Conservation (phyloP, 2,329 filamentous ascomycete genomes). For the Trichophyton schoenleinii region DNA sequence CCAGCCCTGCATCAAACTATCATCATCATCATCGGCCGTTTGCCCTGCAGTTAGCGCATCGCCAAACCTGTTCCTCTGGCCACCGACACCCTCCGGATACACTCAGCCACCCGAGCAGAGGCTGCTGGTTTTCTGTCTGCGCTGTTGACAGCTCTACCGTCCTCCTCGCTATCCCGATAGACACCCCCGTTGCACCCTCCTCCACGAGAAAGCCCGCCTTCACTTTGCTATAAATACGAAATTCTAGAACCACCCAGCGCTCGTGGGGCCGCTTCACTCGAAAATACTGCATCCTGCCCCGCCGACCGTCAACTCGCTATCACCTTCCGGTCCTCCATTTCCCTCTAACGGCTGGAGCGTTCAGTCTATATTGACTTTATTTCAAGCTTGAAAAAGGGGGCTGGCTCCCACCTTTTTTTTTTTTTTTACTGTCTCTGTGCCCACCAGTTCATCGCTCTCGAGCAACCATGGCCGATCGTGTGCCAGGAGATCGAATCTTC, state of each 20-base stretch:
- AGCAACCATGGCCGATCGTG: background rate
- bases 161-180: background rate
- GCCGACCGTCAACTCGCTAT: background rate
- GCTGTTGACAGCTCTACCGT: background rate
- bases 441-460: background rate
- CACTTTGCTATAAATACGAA: background rate
- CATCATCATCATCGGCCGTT: background rate
- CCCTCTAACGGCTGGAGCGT: background rate
- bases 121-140: background rate
- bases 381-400: background rate
- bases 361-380: background rate
- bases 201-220: background rate
- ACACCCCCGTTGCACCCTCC: background rate
- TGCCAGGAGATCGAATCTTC: slow-evolving; percentile 45
- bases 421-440: background rate
- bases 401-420: background rate
- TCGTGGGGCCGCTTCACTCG: background rate
- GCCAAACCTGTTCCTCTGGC: background rate
- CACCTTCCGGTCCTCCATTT: background rate
- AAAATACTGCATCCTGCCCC: background rate
- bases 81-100: background rate
- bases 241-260: background rate
- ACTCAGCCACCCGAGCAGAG: background rate
- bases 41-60: background rate
- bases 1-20: no score